Evolutionary conservation across 352 stramenopile genomes (phyloP).

Genomic region (Phytophthora niederhauseri): DNA sequence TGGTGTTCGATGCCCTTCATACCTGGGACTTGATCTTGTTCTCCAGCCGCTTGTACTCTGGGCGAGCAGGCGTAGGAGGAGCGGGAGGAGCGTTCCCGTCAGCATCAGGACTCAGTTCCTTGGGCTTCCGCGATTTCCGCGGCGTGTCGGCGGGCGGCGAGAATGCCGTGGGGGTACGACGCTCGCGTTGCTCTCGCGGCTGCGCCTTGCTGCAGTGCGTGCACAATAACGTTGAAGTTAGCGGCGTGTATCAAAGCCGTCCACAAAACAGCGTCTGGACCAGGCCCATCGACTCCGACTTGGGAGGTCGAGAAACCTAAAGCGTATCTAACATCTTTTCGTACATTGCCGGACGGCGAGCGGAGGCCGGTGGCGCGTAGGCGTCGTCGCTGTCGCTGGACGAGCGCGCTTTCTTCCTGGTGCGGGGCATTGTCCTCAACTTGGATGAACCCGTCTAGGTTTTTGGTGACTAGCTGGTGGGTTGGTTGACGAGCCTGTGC

Average conservation of each 20-base stretch:
- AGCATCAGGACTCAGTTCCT: conserved; percentile 17
- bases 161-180: conserved; percentile 35
- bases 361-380: conserved; percentile 33
- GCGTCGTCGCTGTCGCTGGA: conserved; percentile 27
- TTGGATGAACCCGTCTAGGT: conserved; percentile 7
- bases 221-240: not conserved
- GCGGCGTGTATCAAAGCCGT: not conserved
- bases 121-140: conserved; percentile 35
- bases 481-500: not conserved
- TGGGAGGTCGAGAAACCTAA: not conserved
- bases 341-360: conserved; percentile 42
- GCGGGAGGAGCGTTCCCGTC: conserved; percentile 9
- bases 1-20: not conserved
- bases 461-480: not conserved
- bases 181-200: conserved; percentile 36
- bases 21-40: conserved; percentile 51
- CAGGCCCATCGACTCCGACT: not conserved
- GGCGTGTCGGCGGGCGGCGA: conserved; percentile 28
- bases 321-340: conserved; percentile 22
- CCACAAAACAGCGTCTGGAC: not conserved
- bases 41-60: conserved; percentile 40
- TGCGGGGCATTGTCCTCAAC: conserved; percentile 31
- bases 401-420: conserved; percentile 35
- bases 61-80: conserved; percentile 21
- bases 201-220: conserved; percentile 30